phyloP scores from a whole-genome alignment of 306 rosid genomes.

The Quercus mongolica region DNA sequence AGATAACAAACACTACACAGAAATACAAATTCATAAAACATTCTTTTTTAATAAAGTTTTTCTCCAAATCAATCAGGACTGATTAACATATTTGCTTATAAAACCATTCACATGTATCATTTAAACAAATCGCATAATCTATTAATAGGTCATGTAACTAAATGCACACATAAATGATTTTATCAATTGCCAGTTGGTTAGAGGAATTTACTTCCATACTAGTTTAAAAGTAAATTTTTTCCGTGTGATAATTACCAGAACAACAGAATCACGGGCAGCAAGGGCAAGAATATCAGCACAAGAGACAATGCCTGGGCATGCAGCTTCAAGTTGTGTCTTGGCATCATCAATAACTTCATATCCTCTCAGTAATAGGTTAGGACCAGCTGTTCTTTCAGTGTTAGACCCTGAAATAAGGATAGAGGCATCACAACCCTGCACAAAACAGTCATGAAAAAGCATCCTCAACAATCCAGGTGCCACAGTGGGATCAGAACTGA shows the following conservation, averaged over 20 bases:
- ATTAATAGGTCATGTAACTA: constrained; percentile 35
- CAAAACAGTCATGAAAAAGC: constrained; percentile 58
- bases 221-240: no score
- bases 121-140: no score
- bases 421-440: constrained; percentile 48
- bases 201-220: no score
- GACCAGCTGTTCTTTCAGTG: constrained; percentile 19
- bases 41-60: no score
- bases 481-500: constrained; percentile 18
- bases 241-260: constrained; percentile 33
- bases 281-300: constrained; percentile 53
- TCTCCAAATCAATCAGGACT: no score
- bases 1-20: no score
- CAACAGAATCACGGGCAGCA: constrained; percentile 54
- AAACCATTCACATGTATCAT: no score
- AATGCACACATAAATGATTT: no score
- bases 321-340: constrained; percentile 40
- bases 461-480: constrained; percentile 41
- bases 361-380: constrained; percentile 35
- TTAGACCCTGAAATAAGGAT: constrained; percentile 27
- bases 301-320: constrained; percentile 53
- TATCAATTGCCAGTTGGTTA: no score
- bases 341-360: constrained; percentile 48
- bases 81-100: no score
- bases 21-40: no score